Evolutionary conservation across 2,329 filamentous ascomycete genomes (phyloP), one percentile per base, ranked within the genome.

Genomic region (Aureobasidium sp.): DNA sequence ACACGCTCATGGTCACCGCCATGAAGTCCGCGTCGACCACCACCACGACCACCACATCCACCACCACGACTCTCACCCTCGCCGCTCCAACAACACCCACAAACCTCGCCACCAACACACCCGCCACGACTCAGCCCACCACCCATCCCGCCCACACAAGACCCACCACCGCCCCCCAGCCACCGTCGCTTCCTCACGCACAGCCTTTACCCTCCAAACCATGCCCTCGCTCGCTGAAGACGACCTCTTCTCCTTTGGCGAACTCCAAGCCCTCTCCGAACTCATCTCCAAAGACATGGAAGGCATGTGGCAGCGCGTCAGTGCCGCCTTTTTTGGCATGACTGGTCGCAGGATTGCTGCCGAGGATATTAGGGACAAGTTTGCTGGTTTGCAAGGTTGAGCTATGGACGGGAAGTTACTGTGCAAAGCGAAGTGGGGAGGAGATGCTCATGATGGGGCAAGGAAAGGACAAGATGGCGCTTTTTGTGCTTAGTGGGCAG

Each of bases 351-450:
- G 79, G 31, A 81, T 83, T 52, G 74, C 91, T 9, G 79, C 83
- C 55, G 76, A 74, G 47, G 87, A 91, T 39, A 79, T 88, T 8
- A 77, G 78, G 52, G 73, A 76, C 17, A 87, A 88, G 69, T 78
- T 91, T 15, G 79, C 82, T 45, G 76, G 76, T 1, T 82, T 89
- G 52, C 53, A 36, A n/a, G 51, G 34, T 12, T n/a, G 39, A 44
- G 39, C 41, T 17, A 36, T 57, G 15, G 44, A 17, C 2, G 36
- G 31, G 8, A 34, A 22, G 20, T 22, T 1, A 25, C 11, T 34
- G 25, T 11, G 2, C 1, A 47, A 14, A 29, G 25, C 1, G 11
- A 47, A 7, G 25, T 2, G 17, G 22, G 4, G 4, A 25, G 9
- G 14, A 5, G 29, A 15, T 11, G 9, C 1, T 34, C 31, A 12